Percentiles rank a stretch among this genome's conserved stretches.
These are phyloP conservation scores for Poterioochromonas sp. DNA, from an alignment of 352 stramenopile species.

Conservation along the genomic window DNA sequence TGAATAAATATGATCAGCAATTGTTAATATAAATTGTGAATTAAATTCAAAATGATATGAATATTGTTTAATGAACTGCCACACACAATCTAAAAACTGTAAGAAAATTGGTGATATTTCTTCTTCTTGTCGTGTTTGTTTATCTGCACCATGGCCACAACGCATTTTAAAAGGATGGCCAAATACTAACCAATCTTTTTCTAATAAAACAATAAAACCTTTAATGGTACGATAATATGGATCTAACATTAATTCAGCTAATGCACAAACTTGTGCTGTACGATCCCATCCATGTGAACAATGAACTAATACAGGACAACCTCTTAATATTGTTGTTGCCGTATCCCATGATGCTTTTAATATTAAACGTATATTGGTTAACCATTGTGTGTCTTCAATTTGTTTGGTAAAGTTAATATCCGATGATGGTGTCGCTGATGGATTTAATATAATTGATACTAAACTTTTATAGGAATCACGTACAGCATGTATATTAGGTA, in stretches of 20 bases:
- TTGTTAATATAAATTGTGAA: constrained; percentile 53
- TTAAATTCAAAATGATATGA: constrained; percentile 75
- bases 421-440: background rate
- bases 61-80: constrained; percentile 64
- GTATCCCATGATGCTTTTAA: background rate
- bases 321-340: constrained; percentile 39
- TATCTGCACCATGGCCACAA: constrained; percentile 1
- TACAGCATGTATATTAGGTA: constrained; percentile 85
- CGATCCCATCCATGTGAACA: constrained; percentile 82
- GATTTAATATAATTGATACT: background rate
- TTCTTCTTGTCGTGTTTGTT: constrained; percentile 20
- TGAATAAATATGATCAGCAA: constrained; percentile 64
- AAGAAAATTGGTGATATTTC: constrained; percentile 62
- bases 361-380: background rate
- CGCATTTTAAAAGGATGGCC: constrained; percentile 50
- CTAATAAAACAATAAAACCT: constrained; percentile 67
- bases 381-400: constrained; percentile 8
- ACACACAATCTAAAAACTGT: constrained; percentile 76
- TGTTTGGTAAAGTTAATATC: constrained; percentile 5
- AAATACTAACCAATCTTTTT: constrained; percentile 72
- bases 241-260: constrained; percentile 10
- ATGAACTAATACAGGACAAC: constrained; percentile 66
- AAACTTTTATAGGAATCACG: constrained; percentile 56
- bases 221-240: constrained; percentile 52
- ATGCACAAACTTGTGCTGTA: constrained; percentile 65